A percentile compares a stretch with the other conserved stretches of the same genome.
Conservation (phyloP, 768 basidiomycete species). For the Tricholoma saponaceum region DNA sequence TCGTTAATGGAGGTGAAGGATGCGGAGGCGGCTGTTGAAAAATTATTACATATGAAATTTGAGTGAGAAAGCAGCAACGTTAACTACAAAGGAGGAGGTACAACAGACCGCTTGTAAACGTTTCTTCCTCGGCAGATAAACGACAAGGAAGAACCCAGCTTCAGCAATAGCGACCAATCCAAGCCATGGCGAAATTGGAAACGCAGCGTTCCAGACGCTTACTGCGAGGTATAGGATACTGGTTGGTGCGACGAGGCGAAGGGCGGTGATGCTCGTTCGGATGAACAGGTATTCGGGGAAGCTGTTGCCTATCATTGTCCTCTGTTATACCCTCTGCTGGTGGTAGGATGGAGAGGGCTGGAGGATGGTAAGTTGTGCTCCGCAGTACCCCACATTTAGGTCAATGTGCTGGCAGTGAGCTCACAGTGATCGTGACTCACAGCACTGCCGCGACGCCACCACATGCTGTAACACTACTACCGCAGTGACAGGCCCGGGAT, state of each 20-base stretch:
- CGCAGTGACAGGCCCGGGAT: no score
- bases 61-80: not conserved
- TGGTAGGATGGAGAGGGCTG: no score
- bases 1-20: conserved; percentile 31
- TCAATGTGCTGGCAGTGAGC: no score
- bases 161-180: conserved; percentile 38
- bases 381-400: no score
- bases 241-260: conserved; percentile 47
- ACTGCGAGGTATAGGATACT: conserved; percentile 36
- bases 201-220: conserved; percentile 18
- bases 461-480: no score
- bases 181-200: conserved; percentile 26
- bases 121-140: conserved; percentile 45
- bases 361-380: no score
- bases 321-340: not conserved
- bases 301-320: conserved; percentile 44
- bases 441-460: no score
- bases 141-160: conserved; percentile 41
- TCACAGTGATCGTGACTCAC: no score
- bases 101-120: conserved; percentile 45
- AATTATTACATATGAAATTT: not conserved
- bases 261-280: conserved; percentile 34
- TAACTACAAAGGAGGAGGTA: no score
- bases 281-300: conserved; percentile 54
- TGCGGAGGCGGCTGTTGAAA: conserved; percentile 28